Percentiles rank a stretch among this genome's conserved stretches.
Conservation (phyloP, 345 rosid genomes). For the Psidium friedrichsthalianum region DNA sequence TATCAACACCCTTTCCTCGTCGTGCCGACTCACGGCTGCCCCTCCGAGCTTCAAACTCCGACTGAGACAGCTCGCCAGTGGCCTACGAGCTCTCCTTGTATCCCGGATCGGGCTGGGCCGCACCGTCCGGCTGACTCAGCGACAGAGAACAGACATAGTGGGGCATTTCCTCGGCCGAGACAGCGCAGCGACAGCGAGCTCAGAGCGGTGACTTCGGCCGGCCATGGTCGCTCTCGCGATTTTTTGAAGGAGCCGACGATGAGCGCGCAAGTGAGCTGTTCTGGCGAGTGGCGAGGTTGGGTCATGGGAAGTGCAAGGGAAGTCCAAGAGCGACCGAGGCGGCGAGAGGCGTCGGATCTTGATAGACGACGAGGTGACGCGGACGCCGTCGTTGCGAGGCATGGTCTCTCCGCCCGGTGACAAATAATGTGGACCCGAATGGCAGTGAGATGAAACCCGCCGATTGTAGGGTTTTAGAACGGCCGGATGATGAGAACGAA, state of each 20-base stretch:
- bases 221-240: constrained; percentile 6
- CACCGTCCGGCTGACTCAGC: constrained; percentile 8
- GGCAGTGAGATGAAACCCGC: neutral
- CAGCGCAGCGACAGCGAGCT: constrained; percentile 3
- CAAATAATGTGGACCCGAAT: neutral
- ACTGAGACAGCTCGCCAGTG: constrained; percentile 15
- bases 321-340: neutral
- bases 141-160: constrained; percentile 38
- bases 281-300: constrained; percentile 14
- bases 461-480: neutral
- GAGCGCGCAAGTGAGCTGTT: constrained; percentile 15
- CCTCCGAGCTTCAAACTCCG: constrained; percentile 27
- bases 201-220: neutral
- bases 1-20: constrained; percentile 81
- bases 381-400: constrained; percentile 23
- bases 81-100: neutral
- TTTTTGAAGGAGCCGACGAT: constrained; percentile 19
- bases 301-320: constrained; percentile 1
- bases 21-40: constrained; percentile 30
- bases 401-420: neutral
- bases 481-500: neutral
- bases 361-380: constrained; percentile 21
- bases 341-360: constrained; percentile 12
- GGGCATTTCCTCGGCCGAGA: neutral
- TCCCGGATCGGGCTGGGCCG: neutral